Percentiles rank a stretch among this genome's conserved stretches.
These are phyloP conservation scores for Backusella liffmaniae DNA, from an alignment of 192 early-diverging fungal genomes.

Conservation along the genomic window DNA sequence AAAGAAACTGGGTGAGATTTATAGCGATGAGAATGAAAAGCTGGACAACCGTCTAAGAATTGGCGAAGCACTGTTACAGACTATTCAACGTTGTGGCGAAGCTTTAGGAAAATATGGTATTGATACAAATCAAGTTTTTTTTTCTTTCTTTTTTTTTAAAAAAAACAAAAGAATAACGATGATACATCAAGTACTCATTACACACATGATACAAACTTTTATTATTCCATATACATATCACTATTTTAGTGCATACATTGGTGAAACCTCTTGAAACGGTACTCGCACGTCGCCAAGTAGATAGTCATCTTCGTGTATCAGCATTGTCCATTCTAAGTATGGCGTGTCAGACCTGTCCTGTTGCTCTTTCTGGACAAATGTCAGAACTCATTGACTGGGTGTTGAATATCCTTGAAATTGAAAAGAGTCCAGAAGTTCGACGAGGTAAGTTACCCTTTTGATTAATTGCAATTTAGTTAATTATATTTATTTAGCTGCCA, in stretches of 20 bases:
- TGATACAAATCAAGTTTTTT: neutral
- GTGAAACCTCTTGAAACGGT: conserved; percentile 34
- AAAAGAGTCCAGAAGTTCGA: conserved; percentile 59
- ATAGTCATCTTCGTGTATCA: conserved; percentile 49
- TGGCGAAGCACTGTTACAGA: conserved; percentile 88
- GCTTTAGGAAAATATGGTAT: conserved; percentile 74
- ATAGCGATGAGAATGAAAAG: conserved; percentile 41
- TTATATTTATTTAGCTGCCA: conserved; percentile 53
- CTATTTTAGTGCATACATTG: conserved; percentile 34
- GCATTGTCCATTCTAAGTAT: conserved; percentile 66
- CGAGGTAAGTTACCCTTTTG: conserved; percentile 43
- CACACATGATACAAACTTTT: conserved; percentile 14
- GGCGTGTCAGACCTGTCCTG: conserved; percentile 70
- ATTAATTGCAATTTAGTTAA: conserved; percentile 4
- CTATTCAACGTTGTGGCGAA: conserved; percentile 76
- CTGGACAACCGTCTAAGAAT: conserved; percentile 76
- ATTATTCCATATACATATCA: conserved; percentile 9
- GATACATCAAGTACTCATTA: neutral
- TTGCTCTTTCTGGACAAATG: conserved; percentile 66
- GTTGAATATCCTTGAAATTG: conserved; percentile 65
- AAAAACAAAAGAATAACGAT: neutral
- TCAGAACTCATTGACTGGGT: conserved; percentile 67
- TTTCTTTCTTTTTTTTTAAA: too few species aligned
- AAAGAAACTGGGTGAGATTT: conserved; percentile 64
- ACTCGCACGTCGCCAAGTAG: conserved; percentile 18